Evolutionary conservation across 441 rosid species (phyloP).

Genomic region (Syzygium syzygioides): DNA sequence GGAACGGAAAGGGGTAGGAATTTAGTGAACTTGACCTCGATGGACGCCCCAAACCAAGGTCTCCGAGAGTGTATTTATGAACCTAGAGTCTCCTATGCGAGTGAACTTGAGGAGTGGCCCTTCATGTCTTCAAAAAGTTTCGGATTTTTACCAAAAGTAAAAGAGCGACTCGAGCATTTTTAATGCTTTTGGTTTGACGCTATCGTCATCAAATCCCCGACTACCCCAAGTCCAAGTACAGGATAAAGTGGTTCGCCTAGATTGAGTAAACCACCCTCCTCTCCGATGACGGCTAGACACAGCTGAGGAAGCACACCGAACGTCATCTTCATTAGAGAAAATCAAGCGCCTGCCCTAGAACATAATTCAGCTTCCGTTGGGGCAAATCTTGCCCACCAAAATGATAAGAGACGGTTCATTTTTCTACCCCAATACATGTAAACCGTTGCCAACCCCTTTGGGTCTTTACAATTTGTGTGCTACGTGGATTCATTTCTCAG

Average conservation of each 20-base stretch:
- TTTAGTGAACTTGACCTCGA: neutral
- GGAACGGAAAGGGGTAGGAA: neutral
- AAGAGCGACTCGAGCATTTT: accelerated
- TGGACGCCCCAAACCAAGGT: neutral
- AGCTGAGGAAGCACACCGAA: too few relatives aligned
- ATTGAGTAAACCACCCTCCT: too few relatives aligned
- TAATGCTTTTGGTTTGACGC: too few relatives aligned
- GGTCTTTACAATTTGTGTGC: neutral
- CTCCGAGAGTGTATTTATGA: neutral
- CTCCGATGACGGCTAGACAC: too few relatives aligned
- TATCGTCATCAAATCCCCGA: too few relatives aligned
- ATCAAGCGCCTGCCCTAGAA: neutral
- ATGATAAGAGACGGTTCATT: too few relatives aligned
- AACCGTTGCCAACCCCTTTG: neutral
- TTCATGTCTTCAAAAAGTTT: neutral
- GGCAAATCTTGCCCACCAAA: neutral
- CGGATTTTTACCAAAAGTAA: neutral
- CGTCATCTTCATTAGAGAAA: neutral
- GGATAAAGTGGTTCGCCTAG: too few relatives aligned
- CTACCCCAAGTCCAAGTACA: too few relatives aligned
- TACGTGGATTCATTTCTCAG: too few relatives aligned
- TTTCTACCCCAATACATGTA: too few relatives aligned
- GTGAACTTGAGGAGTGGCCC: neutral
- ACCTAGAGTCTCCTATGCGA: neutral
- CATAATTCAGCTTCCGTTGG: neutral